Base-by-base conservation (phyloP, 2,329 filamentous ascomycete species). In the Sporothrix brasiliensis region DNA sequence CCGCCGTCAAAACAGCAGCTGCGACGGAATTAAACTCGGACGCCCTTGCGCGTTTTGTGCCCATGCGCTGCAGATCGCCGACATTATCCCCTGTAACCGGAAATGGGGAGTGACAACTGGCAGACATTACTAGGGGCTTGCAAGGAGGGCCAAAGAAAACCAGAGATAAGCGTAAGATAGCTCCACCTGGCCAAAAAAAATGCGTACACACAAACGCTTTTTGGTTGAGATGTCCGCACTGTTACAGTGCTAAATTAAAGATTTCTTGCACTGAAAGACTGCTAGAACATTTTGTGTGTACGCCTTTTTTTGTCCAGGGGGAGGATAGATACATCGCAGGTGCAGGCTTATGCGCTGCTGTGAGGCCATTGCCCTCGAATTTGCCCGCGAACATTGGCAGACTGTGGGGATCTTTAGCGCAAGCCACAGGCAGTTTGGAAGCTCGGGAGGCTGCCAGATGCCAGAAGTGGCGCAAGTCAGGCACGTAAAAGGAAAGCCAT, bases 21-120 rank as follows among this genome's bases (percentile, higher is more conserved):
- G 39, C 58, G 39, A 47, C 39, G 39, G 34, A 24, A 24, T 63
- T 63, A 24, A 21, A 27, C 58, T 63, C 39, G 39, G 58, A 47
- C 30, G 58, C 14, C 34, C 56, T 63, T 63, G 58, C 39, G 58
- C 58, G 14, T 47, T 63, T 44, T 27, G 39, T 47, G 58, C 56
- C 56, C 34, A 44, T 61, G 56, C 56, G 56, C 34, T 63, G 58
- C 58, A 63, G 58, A 63, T 47, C 58, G 41, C 21, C 16, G 19
- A 13, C 11, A 44, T 13, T 16, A 13, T 13, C 14, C 41, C 41
- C 41, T 14, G 11, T 44, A 21, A 27, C n/a, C 39, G 58, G 39
- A 63, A 63, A 63, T 47, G 39, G 39, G n/a, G 39, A 61, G 39
- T 21, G 58, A 24, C 39, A 21, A n/a, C 34, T 11, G 39, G 58